phyloP scores from a whole-genome alignment of 2,329 filamentous ascomycete species.

The Tympanopsis confertula region DNA sequence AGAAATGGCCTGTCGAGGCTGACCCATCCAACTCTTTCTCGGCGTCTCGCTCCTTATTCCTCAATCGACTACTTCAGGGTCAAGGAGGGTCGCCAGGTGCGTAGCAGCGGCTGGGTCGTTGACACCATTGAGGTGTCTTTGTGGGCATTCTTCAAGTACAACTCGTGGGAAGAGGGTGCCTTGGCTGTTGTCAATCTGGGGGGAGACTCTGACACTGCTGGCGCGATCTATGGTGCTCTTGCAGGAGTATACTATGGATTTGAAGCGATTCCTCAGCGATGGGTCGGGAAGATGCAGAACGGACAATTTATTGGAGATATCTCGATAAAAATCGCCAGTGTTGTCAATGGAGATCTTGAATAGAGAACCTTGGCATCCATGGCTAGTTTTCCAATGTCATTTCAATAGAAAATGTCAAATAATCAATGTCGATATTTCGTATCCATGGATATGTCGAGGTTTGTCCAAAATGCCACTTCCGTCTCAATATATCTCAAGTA shows the following conservation, averaged over 20 bases:
- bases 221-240: not conserved
- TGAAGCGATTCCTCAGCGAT: not conserved
- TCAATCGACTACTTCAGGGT: not conserved
- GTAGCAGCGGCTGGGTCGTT: not conserved
- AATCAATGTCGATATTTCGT: no score
- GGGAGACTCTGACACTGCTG: not conserved
- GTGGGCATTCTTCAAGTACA: not conserved
- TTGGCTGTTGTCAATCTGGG: not conserved
- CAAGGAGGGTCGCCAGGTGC: not conserved
- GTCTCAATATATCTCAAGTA: no score
- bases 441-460: no score
- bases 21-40: no score
- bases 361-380: no score
- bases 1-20: no score
- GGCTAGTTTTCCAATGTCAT: no score
- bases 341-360: no score
- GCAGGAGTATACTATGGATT: not conserved
- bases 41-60: not conserved
- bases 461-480: no score
- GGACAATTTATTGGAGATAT: not conserved
- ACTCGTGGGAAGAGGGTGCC: not conserved
- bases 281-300: not conserved
- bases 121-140: not conserved
- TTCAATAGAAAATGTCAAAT: no score
- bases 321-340: no score